A percentile compares a stretch with the other conserved stretches of the same genome.
phyloP scores from a whole-genome alignment of 1,139 yeast species.

The Petasospora rhodanensis region DNA sequence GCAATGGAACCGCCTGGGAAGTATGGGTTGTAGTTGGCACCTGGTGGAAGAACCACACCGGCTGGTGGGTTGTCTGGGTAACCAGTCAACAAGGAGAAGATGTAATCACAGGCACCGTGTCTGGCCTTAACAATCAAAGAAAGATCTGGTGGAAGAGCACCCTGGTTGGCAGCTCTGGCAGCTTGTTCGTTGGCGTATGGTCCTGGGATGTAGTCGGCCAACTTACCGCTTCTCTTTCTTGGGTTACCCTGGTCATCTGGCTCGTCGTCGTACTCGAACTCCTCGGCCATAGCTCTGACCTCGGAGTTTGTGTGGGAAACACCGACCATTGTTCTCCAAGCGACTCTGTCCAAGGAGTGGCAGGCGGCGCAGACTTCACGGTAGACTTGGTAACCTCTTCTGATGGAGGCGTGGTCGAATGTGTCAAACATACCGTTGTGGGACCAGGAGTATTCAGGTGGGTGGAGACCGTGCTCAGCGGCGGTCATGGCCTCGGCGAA shows the following conservation, averaged over 20 bases:
- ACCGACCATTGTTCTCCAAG: slow-evolving; percentile 98
- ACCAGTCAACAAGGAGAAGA: slow-evolving; percentile 92
- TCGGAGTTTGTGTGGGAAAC: slow-evolving; percentile 91
- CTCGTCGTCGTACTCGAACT: slow-evolving; percentile 96
- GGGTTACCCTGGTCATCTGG: slow-evolving; percentile 99
- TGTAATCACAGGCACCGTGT: slow-evolving; percentile 97
- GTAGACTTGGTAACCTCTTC: slow-evolving; percentile 99
- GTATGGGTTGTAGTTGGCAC: slow-evolving; percentile 97
- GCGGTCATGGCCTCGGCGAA: slow-evolving; percentile 97
- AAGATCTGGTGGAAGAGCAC: slow-evolving; percentile 98
- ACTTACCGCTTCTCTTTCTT: slow-evolving; percentile 96
- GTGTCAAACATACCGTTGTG: slow-evolving; percentile 90
- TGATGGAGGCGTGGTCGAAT: slow-evolving; percentile 92
- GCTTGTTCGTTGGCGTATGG: slow-evolving; percentile 98
- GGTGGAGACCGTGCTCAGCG: slow-evolving; percentile 97
- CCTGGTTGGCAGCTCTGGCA: slow-evolving; percentile 99
- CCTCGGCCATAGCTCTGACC: slow-evolving; percentile 92
- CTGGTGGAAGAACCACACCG: slow-evolving; percentile 89
- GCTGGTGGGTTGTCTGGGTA: slow-evolving; percentile 99
- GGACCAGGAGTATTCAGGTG: slow-evolving; percentile 91
- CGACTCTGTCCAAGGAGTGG: slow-evolving; percentile 94
- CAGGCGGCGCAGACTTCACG: slow-evolving; percentile 99
- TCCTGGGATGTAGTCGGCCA: slow-evolving; percentile 91
- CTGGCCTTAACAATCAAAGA: slow-evolving; percentile 97
- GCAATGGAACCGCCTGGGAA: slow-evolving; percentile 99